These are phyloP conservation scores for Bombardia bombarda DNA, from an alignment of 495 filamentous ascomycete genomes.

Conservation along the genomic window DNA sequence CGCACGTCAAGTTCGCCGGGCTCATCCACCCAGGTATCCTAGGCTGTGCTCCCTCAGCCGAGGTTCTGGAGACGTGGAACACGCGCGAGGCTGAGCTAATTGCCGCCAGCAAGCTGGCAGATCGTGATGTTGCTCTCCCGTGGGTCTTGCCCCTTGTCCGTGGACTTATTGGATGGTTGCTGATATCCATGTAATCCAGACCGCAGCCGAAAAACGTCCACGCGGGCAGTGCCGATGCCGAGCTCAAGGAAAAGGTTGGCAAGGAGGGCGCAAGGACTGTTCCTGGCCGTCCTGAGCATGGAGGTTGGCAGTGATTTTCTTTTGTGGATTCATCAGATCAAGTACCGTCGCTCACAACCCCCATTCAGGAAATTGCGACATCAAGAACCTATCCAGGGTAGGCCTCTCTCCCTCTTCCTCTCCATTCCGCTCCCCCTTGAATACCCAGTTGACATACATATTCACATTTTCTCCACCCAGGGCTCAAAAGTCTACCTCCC, in stretches of 20 bases:
- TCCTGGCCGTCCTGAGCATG: slow-evolving; percentile 64
- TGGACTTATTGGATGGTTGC: background rate
- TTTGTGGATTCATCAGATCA: background rate
- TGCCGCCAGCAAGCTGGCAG: slow-evolving; percentile 49
- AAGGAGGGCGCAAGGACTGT: slow-evolving; percentile 85
- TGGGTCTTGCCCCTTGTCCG: slow-evolving; percentile 1
- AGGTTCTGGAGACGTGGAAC: slow-evolving; percentile 65
- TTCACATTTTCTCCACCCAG: slow-evolving; percentile 46
- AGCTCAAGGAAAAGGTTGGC: slow-evolving; percentile 65
- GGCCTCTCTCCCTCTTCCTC: background rate
- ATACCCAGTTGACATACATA: too few relatives aligned
- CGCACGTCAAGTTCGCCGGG: slow-evolving; percentile 80
- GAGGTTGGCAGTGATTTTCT: slow-evolving; percentile 38
- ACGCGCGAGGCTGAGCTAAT: slow-evolving; percentile 73
- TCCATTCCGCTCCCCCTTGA: too few relatives aligned
- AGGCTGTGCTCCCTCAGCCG: slow-evolving; percentile 77
- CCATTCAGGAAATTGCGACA: slow-evolving; percentile 67
- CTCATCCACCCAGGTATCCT: slow-evolving; percentile 92
- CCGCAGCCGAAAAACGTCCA: slow-evolving; percentile 65
- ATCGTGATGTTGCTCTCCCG: slow-evolving; percentile 73
- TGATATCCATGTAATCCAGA: slow-evolving; percentile 1
- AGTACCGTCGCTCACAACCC: background rate
- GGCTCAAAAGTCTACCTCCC: slow-evolving; percentile 88
- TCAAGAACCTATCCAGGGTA: slow-evolving; percentile 62
- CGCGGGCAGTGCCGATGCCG: slow-evolving; percentile 55